phyloP scores from a whole-genome alignment of 768 basidiomycete species.

The Boletus subcaerulescens region DNA sequence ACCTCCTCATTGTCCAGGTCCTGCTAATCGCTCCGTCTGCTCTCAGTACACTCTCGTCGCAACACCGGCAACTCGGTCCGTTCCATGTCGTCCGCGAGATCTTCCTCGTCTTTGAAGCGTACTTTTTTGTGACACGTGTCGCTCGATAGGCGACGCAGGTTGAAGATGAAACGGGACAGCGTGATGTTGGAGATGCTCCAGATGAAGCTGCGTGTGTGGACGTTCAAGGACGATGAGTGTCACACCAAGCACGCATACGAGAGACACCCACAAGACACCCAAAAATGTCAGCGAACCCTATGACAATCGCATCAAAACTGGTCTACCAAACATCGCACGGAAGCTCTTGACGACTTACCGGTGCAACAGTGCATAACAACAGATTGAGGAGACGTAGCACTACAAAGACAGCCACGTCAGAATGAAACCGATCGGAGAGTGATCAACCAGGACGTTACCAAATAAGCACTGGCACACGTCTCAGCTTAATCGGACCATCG shows the following conservation, averaged over 20 bases:
- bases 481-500: background rate
- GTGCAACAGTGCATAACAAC: slow-evolving; percentile 18
- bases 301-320: background rate
- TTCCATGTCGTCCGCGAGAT: background rate
- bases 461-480: slow-evolving; percentile 18
- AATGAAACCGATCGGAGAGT: too few relatives aligned
- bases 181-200: slow-evolving; percentile 36
- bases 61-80: slow-evolving; percentile 4
- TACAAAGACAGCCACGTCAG: background rate
- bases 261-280: slow-evolving; percentile 19
- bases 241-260: background rate
- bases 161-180: slow-evolving; percentile 33
- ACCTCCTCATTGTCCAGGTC: background rate
- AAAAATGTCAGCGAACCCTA: slow-evolving; percentile 20
- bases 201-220: slow-evolving; percentile 26
- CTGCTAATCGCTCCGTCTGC: background rate
- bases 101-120: background rate
- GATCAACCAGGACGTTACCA: slow-evolving; percentile 11
- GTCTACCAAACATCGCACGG: background rate
- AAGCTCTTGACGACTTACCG: slow-evolving; percentile 14
- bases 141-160: slow-evolving; percentile 26
- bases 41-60: background rate
- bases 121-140: background rate
- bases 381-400: slow-evolving; percentile 23
- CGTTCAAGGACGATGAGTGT: background rate